Evolutionary conservation across 495 filamentous ascomycete genomes (phyloP).

Genomic region (Trichodelitschia bisporula): DNA sequence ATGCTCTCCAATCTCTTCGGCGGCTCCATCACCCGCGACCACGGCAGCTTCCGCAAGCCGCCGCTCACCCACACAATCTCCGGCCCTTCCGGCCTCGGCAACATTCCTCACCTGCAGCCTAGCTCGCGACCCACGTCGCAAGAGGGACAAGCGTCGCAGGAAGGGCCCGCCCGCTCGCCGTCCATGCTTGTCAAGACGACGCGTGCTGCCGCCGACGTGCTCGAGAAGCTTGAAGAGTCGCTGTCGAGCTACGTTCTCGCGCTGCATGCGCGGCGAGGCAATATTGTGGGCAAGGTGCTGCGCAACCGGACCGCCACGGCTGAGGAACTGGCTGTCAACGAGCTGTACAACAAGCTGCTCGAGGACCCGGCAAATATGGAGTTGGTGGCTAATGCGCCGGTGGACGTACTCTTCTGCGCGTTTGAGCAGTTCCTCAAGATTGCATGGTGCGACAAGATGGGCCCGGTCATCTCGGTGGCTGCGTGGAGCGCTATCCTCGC

Average conservation of each 20-base stretch:
- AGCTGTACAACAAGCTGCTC: slow-evolving; percentile 69
- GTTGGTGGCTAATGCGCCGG: slow-evolving; percentile 43
- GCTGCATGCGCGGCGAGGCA: slow-evolving; percentile 62
- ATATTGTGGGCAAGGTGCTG: slow-evolving; percentile 52
- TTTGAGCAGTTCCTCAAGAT: slow-evolving; percentile 85
- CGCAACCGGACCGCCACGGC: slow-evolving; percentile 36
- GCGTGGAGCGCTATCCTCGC: slow-evolving; percentile 43
- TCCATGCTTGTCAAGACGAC: slow-evolving; percentile 6
- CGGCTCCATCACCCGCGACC: slow-evolving; percentile 16
- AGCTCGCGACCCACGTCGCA: no score
- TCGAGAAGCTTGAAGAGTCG: slow-evolving; percentile 58
- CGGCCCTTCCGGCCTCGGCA: slow-evolving; percentile 9
- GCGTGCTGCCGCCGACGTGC: slow-evolving; percentile 22
- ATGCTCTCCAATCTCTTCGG: slow-evolving; percentile 63
- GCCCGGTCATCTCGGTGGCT: slow-evolving; percentile 42
- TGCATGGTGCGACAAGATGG: slow-evolving; percentile 78
- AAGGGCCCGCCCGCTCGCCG: no score
- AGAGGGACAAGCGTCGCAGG: no score
- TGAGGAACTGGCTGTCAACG: slow-evolving; percentile 61
- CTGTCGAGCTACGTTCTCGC: slow-evolving; percentile 65
- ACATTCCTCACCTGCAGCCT: slow-evolving; percentile 13
- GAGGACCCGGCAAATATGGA: slow-evolving; percentile 58
- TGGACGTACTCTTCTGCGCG: slow-evolving; percentile 77
- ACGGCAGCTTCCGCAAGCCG: no score
- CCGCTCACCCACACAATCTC: no score